These are phyloP conservation scores for Trapa bicornis DNA, from an alignment of 345 rosid species.

Conservation along the genomic window DNA sequence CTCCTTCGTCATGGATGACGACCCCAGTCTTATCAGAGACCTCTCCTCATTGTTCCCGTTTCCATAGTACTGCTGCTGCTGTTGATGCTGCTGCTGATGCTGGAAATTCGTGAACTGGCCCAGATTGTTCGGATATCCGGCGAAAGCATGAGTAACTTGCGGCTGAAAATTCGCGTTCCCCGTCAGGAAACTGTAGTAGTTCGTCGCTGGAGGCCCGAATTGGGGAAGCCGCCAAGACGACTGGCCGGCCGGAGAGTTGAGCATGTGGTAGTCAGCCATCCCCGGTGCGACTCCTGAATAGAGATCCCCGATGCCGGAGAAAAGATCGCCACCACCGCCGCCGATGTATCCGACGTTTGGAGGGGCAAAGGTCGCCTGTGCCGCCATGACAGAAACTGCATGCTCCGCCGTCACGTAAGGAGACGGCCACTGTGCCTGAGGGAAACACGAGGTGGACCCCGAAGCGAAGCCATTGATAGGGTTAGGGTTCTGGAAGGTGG, in stretches of 20 bases:
- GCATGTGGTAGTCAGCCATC: conserved; percentile 26
- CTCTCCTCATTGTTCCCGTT: conserved; percentile 33
- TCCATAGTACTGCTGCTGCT: conserved; percentile 23
- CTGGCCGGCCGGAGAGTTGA: conserved; percentile 20
- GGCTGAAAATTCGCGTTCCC: conserved; percentile 21
- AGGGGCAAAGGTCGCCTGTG: conserved; percentile 12
- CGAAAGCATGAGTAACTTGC: conserved; percentile 22
- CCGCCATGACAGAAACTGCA: conserved; percentile 10
- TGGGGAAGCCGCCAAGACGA: conserved; percentile 37
- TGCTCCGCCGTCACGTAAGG: conserved; percentile 21
- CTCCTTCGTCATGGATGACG: conserved; percentile 68
- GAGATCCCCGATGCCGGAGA: conserved; percentile 9
- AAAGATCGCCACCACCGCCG: conserved; percentile 1
- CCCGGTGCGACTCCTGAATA: conserved; percentile 8
- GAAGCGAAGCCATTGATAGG: conserved; percentile 9
- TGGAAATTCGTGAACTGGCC: conserved; percentile 24
- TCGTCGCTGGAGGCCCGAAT: conserved; percentile 20
- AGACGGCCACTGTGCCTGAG: conserved; percentile 38
- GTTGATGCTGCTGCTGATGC: too few species aligned
- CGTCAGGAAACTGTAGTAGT: conserved; percentile 18
- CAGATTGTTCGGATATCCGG: conserved; percentile 35
- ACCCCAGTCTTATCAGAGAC: conserved; percentile 39
- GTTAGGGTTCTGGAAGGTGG: conserved; percentile 30
- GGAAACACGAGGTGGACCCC: conserved; percentile 18
- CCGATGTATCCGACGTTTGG: conserved; percentile 27